Conservation (phyloP, 805 yeast species). For the Candida insectorum region DNA sequence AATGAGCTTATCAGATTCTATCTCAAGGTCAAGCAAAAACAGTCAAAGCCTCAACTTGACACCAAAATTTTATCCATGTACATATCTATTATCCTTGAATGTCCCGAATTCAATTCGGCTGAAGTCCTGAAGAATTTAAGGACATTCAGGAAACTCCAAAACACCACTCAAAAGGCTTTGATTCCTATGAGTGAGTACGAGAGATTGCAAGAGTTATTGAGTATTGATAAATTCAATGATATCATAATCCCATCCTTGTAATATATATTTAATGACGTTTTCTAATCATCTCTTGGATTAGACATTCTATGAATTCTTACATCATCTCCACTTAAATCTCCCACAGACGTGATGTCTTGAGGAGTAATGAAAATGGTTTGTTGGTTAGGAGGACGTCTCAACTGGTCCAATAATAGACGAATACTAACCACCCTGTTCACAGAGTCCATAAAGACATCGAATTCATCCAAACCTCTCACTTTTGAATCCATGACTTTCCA, state of each 20-base stretch:
- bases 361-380: conserved; percentile 95
- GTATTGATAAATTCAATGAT: too few species aligned
- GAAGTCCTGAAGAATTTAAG: conserved; percentile 2
- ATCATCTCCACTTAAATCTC: conserved; percentile 49
- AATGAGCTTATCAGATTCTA: conserved; percentile 9
- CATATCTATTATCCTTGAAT: conserved; percentile 4
- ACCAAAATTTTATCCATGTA: conserved; percentile 7
- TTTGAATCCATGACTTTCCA: conserved; percentile 92
- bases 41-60: neutral
- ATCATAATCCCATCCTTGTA: too few species aligned
- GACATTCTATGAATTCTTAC: conserved; percentile 64
- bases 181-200: too few species aligned
- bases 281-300: conserved; percentile 26
- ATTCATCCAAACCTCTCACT: conserved; percentile 90
- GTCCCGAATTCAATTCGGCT: conserved; percentile 7
- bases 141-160: neutral
- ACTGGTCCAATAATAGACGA: conserved; percentile 64
- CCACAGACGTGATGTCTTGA: conserved; percentile 75
- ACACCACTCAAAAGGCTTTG: too few species aligned
- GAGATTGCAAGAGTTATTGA: too few species aligned
- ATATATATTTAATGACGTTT: too few species aligned
- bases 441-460: conserved; percentile 96
- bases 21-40: conserved; percentile 4
- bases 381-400: conserved; percentile 59
- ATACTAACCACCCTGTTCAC: conserved; percentile 82